Percentiles rank a stretch among this genome's conserved stretches.
Evolutionary conservation across 2,329 filamentous ascomycete genomes (phyloP).

Genomic region (Paracamarosporium sp.): DNA sequence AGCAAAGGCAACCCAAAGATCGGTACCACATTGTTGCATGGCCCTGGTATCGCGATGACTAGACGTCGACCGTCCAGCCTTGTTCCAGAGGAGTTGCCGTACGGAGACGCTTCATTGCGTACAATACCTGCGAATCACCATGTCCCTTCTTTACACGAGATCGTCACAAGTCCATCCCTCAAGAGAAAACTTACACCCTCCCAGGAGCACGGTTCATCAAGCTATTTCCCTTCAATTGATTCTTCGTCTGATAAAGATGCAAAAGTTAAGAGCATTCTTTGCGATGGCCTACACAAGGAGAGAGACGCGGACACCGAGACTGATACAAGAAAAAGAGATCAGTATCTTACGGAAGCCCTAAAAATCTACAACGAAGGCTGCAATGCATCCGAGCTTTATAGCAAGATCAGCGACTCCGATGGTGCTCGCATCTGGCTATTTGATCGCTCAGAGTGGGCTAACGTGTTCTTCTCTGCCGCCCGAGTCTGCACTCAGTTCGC

Average conservation of each 20-base stretch:
- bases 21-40: background rate
- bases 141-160: background rate
- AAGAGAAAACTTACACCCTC: background rate
- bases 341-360: constrained; percentile 6
- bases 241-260: background rate
- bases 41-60: background rate
- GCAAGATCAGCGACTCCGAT: constrained; percentile 5
- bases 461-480: constrained; percentile 19
- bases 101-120: background rate
- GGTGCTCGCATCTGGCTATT: constrained; percentile 1
- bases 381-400: constrained; percentile 13
- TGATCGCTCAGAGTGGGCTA: constrained; percentile 16
- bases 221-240: background rate
- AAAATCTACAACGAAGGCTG: constrained; percentile 12
- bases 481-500: constrained; percentile 12
- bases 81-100: background rate
- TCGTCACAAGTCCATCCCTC: background rate
- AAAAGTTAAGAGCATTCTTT: constrained; percentile 3
- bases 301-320: background rate
- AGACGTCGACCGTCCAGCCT: background rate
- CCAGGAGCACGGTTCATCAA: background rate
- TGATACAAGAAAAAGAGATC: background rate
- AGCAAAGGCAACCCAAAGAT: background rate
- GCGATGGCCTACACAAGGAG: constrained; percentile 5
- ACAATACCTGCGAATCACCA: background rate